phyloP scores from a whole-genome alignment of 2,329 filamentous ascomycete species.

The Rasamsonia emersonii region DNA sequence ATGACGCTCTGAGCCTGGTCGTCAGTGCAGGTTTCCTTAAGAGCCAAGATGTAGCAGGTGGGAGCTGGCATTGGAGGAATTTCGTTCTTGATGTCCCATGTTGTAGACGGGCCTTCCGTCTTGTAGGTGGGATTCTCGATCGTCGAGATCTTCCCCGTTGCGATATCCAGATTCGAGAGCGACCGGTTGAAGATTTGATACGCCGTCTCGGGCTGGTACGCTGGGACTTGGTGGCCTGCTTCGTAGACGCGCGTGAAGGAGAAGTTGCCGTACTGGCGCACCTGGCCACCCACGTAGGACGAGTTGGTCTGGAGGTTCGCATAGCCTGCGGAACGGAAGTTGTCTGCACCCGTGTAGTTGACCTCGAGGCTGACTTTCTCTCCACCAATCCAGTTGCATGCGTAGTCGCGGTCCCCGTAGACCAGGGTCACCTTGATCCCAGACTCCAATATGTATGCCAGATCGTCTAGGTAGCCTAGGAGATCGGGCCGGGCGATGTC shows the following conservation, averaged over 20 bases:
- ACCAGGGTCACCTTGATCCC: constrained; percentile 50
- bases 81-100: constrained; percentile 38
- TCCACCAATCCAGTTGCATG: constrained; percentile 51
- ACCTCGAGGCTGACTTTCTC: constrained; percentile 44
- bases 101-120: constrained; percentile 31
- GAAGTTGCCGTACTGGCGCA: constrained; percentile 41
- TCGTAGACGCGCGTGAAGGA: constrained; percentile 42
- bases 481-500: constrained; percentile 42
- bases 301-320: constrained; percentile 33
- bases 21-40: constrained; percentile 33
- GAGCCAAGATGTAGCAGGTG: constrained; percentile 38
- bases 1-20: constrained; percentile 33
- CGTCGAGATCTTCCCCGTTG: constrained; percentile 43
- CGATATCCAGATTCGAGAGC: constrained; percentile 44
- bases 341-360: constrained; percentile 33
- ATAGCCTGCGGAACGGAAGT: constrained; percentile 45
- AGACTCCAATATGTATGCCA: constrained; percentile 45
- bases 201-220: constrained; percentile 51
- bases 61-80: constrained; percentile 31
- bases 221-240: constrained; percentile 42
- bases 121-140: constrained; percentile 26
- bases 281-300: constrained; percentile 37
- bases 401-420: constrained; percentile 52
- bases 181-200: constrained; percentile 48
- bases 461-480: constrained; percentile 26